Evolutionary conservation across 75 land plant species (phyloP), one percentile per base, ranked within the genome.

Genomic region (Picea glauca): DNA sequence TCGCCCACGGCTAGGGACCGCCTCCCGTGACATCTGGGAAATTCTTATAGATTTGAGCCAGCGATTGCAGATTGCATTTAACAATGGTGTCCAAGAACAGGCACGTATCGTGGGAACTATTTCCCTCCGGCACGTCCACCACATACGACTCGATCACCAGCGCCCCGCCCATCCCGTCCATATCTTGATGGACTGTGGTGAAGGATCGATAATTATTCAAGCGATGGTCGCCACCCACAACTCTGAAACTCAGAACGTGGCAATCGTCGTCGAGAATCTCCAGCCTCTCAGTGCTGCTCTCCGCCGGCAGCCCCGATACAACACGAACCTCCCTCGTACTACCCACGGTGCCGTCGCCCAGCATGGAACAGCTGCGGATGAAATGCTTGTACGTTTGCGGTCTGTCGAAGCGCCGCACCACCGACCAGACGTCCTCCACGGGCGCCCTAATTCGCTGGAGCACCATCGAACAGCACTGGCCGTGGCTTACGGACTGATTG

Each of bases 351-450:
- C 84, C 72, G 12, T 73, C 77, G 31, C 72, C 81, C 1, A 13
- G 1, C 26, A 89, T 77, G 63, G 76, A 20, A 75, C 94, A 93
- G 81, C 88, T 89, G 13, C 80, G 84, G 79, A 93, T 88, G 86
- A 93, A 93, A 77, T 90, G 92, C 70, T 93, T 93, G 92, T 91
- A 93, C n/a, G 79, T 72, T 74, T 93, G 94, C 11, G 96, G 96
- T 60, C 72, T 58, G 79, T 93, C 95, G 85, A 93, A 93, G 14
- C 88, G 85, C 13, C 95, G 87, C 57, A 93, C 88, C 46, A 91
- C 40, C 15, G 91, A 85, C 95, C 95, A 93, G n/a, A 87, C 91
- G 15, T 76, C 70, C 17, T 80, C 78, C 14, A 77, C 67, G 14
- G 95, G 87, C 9, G 95, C 93, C 61, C 76, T 54, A 78, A 92